Percentiles rank a stretch among this genome's conserved stretches.
Conservation (phyloP, 345 rosid species). For the Carallia brachiata region DNA sequence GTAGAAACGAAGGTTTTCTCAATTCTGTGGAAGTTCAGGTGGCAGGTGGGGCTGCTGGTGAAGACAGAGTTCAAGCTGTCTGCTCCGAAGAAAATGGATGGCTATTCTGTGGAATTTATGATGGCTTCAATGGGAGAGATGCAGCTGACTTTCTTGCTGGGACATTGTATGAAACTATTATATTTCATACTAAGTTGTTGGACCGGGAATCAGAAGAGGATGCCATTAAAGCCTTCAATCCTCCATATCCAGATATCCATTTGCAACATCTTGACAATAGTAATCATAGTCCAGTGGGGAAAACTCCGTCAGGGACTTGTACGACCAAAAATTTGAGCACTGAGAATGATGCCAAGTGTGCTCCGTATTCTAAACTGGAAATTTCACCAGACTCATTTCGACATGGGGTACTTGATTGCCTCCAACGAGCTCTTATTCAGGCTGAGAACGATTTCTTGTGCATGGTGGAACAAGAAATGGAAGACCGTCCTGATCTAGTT, state of each 20-base stretch:
- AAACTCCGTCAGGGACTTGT: slow-evolving; percentile 9
- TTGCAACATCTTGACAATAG: slow-evolving; percentile 28
- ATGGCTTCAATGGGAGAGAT: slow-evolving; percentile 95
- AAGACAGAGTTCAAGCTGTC: slow-evolving; percentile 96
- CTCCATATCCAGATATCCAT: slow-evolving; percentile 23
- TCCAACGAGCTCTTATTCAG: slow-evolving; percentile 68
- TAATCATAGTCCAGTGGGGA: slow-evolving; percentile 7
- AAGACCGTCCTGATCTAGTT: slow-evolving; percentile 92
- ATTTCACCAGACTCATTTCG: slow-evolving; percentile 47
- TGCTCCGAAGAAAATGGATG: slow-evolving; percentile 95
- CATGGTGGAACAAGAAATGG: slow-evolving; percentile 99
- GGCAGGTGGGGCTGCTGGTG: slow-evolving; percentile 99
- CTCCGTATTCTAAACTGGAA: slow-evolving; percentile 18
- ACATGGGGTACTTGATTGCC: slow-evolving; percentile 69
- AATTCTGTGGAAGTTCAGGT: slow-evolving; percentile 77
- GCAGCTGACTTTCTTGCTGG: slow-evolving; percentile 98
- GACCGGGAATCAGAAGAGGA: slow-evolving; percentile 55
- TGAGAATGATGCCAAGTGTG: slow-evolving; percentile 12
- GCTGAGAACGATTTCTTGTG: slow-evolving; percentile 80
- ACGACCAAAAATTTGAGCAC: slow-evolving; percentile 8
- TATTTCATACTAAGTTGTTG: slow-evolving; percentile 48
- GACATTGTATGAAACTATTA: slow-evolving; percentile 76
- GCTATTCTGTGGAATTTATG: slow-evolving; percentile 89
- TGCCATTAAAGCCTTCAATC: slow-evolving; percentile 17
- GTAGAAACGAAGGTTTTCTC: slow-evolving; percentile 66